Evolutionary conservation across 768 basidiomycete species (phyloP).

Genomic region (Podaxis mareebaensis): DNA sequence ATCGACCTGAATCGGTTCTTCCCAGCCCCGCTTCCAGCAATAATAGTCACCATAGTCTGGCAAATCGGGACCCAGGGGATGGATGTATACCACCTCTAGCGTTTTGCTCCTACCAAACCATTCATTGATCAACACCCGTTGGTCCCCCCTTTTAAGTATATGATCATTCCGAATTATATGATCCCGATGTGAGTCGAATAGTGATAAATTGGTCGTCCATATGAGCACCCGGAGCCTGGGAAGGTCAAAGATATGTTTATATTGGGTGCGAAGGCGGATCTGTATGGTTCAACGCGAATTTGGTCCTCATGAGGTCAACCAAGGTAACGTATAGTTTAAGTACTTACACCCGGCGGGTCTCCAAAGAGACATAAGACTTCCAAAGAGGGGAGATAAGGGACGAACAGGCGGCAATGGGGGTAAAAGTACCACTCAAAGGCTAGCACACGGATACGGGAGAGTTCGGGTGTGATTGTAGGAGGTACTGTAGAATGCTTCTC

Average conservation of each 20-base stretch:
- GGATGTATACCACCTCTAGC: neutral
- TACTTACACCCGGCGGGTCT: neutral
- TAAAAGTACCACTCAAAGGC: conserved; percentile 1
- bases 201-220: conserved; percentile 2
- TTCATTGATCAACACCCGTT: neutral
- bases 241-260: neutral
- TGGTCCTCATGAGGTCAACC: no score
- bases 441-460: neutral
- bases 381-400: neutral
- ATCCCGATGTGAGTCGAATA: neutral
- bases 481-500: neutral
- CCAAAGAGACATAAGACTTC: conserved; percentile 5
- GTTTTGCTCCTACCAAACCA: neutral
- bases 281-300: neutral
- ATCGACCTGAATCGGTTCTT: neutral
- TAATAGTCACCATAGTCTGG: neutral
- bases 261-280: neutral
- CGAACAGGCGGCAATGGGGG: neutral
- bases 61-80: neutral
- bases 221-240: neutral
- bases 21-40: neutral
- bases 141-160: neutral
- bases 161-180: neutral
- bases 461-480: neutral
- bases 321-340: neutral